Conservation (phyloP, 2,329 filamentous ascomycete genomes). For the Podosphaera xanthii region DNA sequence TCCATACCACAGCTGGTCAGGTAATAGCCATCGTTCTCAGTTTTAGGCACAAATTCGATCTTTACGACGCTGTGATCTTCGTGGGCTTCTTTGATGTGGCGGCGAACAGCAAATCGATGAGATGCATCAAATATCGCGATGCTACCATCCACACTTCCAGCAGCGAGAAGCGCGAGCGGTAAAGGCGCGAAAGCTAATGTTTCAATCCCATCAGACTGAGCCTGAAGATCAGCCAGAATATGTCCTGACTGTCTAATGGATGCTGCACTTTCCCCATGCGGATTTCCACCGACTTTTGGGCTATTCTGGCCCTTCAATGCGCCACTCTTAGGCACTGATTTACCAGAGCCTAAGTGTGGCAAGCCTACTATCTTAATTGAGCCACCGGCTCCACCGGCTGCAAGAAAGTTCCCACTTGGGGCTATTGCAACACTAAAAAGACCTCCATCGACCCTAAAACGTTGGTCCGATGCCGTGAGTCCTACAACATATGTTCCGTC, state of each 20-base stretch:
- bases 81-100: constrained; percentile 63
- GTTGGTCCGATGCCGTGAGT: constrained; percentile 60
- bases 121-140: constrained; percentile 75
- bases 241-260: constrained; percentile 33
- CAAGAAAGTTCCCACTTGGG: constrained; percentile 56
- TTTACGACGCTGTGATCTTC: constrained; percentile 81
- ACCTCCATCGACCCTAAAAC: constrained; percentile 79
- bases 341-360: constrained; percentile 29
- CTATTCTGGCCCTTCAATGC: constrained; percentile 9
- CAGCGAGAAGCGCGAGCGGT: constrained; percentile 31
- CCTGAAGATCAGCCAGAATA: constrained; percentile 65
- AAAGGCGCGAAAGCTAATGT: constrained; percentile 41
- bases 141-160: constrained; percentile 48
- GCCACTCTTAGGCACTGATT: not conserved
- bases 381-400: constrained; percentile 71
- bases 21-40: constrained; percentile 32
- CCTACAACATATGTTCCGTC: constrained; percentile 45
- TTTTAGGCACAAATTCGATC: constrained; percentile 55
- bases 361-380: constrained; percentile 68
- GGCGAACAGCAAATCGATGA: constrained; percentile 66
- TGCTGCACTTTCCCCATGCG: constrained; percentile 18
- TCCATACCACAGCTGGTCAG: constrained; percentile 83
- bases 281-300: constrained; percentile 18
- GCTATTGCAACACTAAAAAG: constrained; percentile 73
- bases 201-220: constrained; percentile 61